Evolutionary conservation across 306 rosid species (phyloP).

Genomic region (Lupinus albus): DNA sequence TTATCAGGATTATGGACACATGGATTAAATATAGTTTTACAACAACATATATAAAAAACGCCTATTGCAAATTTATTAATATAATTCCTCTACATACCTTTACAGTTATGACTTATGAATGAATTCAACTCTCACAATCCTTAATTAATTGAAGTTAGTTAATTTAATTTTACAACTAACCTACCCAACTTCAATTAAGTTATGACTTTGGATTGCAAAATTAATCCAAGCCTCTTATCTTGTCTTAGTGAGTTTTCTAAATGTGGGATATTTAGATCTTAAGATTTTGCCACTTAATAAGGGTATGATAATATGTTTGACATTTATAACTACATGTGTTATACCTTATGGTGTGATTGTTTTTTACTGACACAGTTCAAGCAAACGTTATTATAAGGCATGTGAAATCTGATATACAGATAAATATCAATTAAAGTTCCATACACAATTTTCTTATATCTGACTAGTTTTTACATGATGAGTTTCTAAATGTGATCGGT

Average conservation of each 20-base stretch:
- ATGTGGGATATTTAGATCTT: background rate
- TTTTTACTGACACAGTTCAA: conserved; percentile 16
- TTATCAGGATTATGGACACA: too few relatives aligned
- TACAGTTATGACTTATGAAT: too few relatives aligned
- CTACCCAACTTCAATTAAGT: too few relatives aligned
- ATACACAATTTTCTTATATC: conserved; percentile 37
- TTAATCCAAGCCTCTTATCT: background rate
- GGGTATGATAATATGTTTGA: background rate
- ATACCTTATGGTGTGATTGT: conserved; percentile 10
- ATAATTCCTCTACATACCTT: too few relatives aligned
- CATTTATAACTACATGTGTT: conserved; percentile 17
- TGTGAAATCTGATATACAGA: conserved; percentile 44
- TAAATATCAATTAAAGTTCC: conserved; percentile 19
- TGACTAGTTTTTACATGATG: conserved; percentile 34
- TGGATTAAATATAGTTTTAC: too few relatives aligned
- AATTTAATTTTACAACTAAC: too few relatives aligned
- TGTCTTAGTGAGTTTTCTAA: background rate
- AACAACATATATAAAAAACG: too few relatives aligned
- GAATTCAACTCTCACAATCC: too few relatives aligned
- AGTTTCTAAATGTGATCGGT: conserved; percentile 25
- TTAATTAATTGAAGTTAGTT: too few relatives aligned
- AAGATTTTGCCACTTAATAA: background rate
- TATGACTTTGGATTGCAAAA: too few relatives aligned
- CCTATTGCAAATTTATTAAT: too few relatives aligned
- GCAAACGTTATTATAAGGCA: conserved; percentile 39